Conservation (phyloP, 2,329 filamentous ascomycete species). For the Pestalotiopsis sp. region DNA sequence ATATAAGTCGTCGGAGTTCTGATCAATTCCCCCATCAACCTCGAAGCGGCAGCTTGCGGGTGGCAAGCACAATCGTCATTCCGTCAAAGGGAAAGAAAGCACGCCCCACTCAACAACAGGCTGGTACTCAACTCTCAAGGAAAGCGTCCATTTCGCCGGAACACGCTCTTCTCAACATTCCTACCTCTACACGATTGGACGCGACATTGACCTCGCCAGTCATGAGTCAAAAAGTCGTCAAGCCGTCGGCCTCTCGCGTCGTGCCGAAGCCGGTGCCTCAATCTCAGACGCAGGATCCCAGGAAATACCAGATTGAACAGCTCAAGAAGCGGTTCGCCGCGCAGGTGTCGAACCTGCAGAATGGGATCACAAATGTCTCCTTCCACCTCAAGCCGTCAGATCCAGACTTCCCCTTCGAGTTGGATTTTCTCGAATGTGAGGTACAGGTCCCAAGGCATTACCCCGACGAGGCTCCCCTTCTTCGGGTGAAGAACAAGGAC, state of each 20-base stretch:
- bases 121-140: neutral
- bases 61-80: neutral
- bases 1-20: neutral
- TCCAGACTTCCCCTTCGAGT: conserved; percentile 81
- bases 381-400: conserved; percentile 75
- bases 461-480: conserved; percentile 57
- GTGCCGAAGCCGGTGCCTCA: conserved; percentile 68
- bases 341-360: conserved; percentile 42
- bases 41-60: neutral
- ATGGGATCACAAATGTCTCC: conserved; percentile 57
- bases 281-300: conserved; percentile 67
- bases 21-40: no score
- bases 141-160: neutral
- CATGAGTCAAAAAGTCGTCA: conserved; percentile 49
- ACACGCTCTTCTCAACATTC: conserved; percentile 41
- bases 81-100: no score
- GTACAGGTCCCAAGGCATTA: conserved; percentile 67
- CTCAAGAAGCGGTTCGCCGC: conserved; percentile 67
- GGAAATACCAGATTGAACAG: conserved; percentile 76
- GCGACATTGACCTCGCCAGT: conserved; percentile 25
- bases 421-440: conserved; percentile 69
- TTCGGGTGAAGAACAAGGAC: conserved; percentile 68
- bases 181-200: conserved; percentile 11
- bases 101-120: neutral
- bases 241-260: conserved; percentile 46